These are phyloP conservation scores for Carex pumila DNA, from an alignment of 176 grass and related monocot genomes.

Conservation along the genomic window DNA sequence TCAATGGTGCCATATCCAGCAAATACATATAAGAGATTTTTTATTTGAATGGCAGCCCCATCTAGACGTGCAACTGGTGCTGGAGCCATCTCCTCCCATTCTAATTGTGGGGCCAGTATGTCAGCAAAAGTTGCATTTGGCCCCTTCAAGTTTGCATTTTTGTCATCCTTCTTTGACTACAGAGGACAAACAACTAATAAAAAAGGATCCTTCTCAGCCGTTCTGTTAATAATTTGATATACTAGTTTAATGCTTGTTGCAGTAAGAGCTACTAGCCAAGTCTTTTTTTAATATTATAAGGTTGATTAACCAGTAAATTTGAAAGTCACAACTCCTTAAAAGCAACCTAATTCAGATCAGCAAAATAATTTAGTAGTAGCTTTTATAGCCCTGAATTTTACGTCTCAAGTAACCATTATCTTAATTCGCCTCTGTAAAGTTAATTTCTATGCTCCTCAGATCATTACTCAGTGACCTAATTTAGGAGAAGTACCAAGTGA, in stretches of 20 bases:
- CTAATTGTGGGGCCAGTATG: conserved; percentile 51
- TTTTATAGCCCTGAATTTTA: background rate
- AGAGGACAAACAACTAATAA: background rate
- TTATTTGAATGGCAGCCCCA: conserved; percentile 91
- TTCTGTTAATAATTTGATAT: background rate
- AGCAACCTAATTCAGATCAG: background rate
- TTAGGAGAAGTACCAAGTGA: background rate
- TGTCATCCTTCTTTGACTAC: conserved; percentile 43
- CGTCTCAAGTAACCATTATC: background rate
- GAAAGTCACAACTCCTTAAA: background rate
- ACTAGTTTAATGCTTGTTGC: background rate
- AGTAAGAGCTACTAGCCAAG: background rate
- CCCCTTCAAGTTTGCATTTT: conserved; percentile 30
- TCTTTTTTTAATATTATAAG: background rate
- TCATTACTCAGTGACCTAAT: background rate
- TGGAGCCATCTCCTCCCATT: conserved; percentile 84
- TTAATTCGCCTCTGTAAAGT: background rate
- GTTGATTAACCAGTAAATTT: background rate
- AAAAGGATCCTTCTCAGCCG: background rate
- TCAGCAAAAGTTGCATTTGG: conserved; percentile 93
- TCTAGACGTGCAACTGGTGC: conserved; percentile 84
- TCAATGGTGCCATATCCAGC: conserved; percentile 97
- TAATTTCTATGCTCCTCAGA: background rate
- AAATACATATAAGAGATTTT: conserved; percentile 90
- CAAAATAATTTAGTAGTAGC: background rate